Percentiles rank a stretch among this genome's conserved stretches.
phyloP scores from a whole-genome alignment of 495 filamentous ascomycete species.

The Echria macrotheca region DNA sequence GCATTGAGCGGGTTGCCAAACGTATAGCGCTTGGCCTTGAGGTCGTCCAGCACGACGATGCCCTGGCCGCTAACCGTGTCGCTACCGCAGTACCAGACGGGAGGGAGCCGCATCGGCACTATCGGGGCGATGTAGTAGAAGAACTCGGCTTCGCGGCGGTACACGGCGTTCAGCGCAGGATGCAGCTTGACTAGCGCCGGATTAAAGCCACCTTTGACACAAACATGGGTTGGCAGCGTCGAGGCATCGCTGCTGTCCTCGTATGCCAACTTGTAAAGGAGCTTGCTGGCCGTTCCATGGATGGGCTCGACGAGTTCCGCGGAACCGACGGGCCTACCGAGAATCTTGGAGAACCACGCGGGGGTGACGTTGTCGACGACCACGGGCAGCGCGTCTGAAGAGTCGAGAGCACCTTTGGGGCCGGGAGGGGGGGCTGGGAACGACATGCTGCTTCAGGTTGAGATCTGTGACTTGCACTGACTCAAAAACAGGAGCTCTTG shows the following conservation, averaged over 20 bases:
- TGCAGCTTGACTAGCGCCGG: conserved; percentile 7
- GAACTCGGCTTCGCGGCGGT: conserved; percentile 14
- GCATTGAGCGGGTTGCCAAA: conserved; percentile 27
- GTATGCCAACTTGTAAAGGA: conserved; percentile 8
- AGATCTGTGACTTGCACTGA: no score
- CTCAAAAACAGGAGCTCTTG: no score
- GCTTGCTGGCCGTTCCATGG: conserved; percentile 9
- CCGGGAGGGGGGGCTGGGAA: not conserved
- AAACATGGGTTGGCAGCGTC: not conserved
- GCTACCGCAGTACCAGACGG: not conserved
- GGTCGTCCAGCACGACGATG: conserved; percentile 13
- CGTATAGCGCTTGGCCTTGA: conserved; percentile 4
- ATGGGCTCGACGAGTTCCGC: conserved; percentile 6
- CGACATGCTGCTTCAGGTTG: not conserved
- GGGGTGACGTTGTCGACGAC: conserved; percentile 8
- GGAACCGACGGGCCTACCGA: conserved; percentile 2
- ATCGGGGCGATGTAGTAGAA: conserved; percentile 5
- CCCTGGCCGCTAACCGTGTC: conserved; percentile 9
- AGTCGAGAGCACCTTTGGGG: not conserved
- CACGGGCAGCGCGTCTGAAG: conserved; percentile 4
- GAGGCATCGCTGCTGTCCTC: not conserved
- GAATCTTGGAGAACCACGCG: conserved; percentile 10
- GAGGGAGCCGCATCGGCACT: conserved; percentile 2
- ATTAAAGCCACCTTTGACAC: conserved; percentile 18
- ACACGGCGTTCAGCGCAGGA: conserved; percentile 10